Percentiles rank a stretch among this genome's conserved stretches.
phyloP scores from a whole-genome alignment of 371 early-diverging fungal genomes.

The Zychaea mexicana region DNA sequence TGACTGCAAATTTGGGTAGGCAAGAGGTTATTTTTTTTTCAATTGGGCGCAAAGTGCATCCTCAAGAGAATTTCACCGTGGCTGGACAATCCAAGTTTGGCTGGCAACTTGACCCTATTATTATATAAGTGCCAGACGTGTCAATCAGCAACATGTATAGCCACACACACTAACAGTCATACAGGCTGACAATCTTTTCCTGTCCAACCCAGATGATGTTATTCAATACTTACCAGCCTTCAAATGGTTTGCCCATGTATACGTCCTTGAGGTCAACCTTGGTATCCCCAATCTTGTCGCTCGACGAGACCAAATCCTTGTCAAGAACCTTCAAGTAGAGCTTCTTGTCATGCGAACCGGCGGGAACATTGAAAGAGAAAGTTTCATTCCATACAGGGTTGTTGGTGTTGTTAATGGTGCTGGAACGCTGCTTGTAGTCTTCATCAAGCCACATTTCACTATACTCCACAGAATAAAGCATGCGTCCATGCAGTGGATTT shows the following conservation, averaged over 20 bases:
- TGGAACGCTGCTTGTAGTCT: slow-evolving; percentile 24
- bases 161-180: too few species aligned
- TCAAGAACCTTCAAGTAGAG: slow-evolving; percentile 45
- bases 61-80: slow-evolving; percentile 34
- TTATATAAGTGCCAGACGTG: background rate
- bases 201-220: too few species aligned
- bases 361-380: slow-evolving; percentile 25
- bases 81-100: slow-evolving; percentile 22
- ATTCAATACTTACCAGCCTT: slow-evolving; percentile 28
- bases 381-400: slow-evolving; percentile 25
- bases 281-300: slow-evolving; percentile 46
- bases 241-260: slow-evolving; percentile 24
- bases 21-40: too few species aligned
- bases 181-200: too few species aligned
- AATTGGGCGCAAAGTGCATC: slow-evolving; percentile 13
- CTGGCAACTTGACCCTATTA: slow-evolving; percentile 28
- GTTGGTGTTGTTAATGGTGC: slow-evolving; percentile 6
- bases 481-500: too few species aligned
- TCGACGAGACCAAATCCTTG: slow-evolving; percentile 29
- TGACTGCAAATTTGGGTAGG: too few species aligned
- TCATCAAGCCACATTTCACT: slow-evolving; percentile 26
- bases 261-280: slow-evolving; percentile 25
- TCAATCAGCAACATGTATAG: too few species aligned
- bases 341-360: slow-evolving; percentile 23
- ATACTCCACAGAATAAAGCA: too few species aligned